Evolutionary conservation across 2,329 filamentous ascomycete genomes (phyloP), one percentile per base, ranked within the genome.

Genomic region (Westerdykella ornata): DNA sequence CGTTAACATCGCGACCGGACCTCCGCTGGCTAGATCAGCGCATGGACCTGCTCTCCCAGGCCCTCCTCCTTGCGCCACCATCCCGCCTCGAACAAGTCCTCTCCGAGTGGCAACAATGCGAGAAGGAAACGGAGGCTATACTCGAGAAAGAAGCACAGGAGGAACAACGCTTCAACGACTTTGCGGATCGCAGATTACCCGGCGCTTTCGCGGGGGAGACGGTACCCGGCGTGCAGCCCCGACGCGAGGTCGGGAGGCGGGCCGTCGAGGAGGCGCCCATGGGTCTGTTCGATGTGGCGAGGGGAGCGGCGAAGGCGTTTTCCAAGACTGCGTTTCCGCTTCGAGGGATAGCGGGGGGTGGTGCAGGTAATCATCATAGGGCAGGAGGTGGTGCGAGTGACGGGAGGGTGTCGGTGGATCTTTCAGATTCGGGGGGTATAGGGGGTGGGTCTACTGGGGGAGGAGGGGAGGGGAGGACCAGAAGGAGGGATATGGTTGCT

Each of bases 11-110:
- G 71, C 61, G 59, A 12, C 80, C 63, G 5, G 60, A 59, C 12
- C 60, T 92, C 39, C 77, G 85, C 20, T 81, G 86, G 50, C 70
- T 92, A 1, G 84, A 90, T 54, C 86, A 90, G 59, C 79, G 86
- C 16, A 85, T 88, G 59, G 87, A 90, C 54, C 84, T 88, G 29
- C 71, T 94, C 2, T 81, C 84, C 1, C 81, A 84, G 11, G 84
- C 87, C 1, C 72, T 92, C 14, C 76, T 86, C 7, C 76, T 89
- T 37, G 85, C 85, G 0, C 87, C 86, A 1, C 68, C 80, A 0
- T 69, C 74, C 0, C 79, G 84, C 11, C 73, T 92, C 0, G 81
- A 85, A 44, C 84, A 88, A 49, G 84, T 92, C 12, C 68, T 92
- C 3, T 81, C 80, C 37, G 81, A 79, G 1, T 92, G 85, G 71